These are phyloP conservation scores for Scedosporium minutisporum DNA, from an alignment of 2,329 filamentous ascomycete genomes.

Conservation along the genomic window DNA sequence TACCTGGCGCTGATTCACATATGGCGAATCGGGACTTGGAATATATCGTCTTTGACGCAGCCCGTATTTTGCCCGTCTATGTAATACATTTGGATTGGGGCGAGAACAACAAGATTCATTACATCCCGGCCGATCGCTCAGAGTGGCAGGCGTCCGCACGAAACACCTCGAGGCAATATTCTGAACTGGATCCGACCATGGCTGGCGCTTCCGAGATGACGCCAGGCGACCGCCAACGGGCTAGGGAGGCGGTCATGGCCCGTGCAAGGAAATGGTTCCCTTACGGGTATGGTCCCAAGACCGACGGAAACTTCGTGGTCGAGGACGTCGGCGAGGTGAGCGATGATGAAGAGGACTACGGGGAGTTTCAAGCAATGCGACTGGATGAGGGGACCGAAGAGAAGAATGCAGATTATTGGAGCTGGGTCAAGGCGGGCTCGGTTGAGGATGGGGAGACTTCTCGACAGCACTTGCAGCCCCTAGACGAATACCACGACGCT, in stretches of 20 bases:
- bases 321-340: conserved; percentile 33
- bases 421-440: conserved; percentile 10
- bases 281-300: conserved; percentile 34
- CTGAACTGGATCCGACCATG: background rate
- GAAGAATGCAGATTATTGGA: conserved; percentile 8
- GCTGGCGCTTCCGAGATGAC: conserved; percentile 2
- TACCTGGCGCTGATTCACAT: conserved; percentile 24
- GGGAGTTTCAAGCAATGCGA: conserved; percentile 26
- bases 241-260: conserved; percentile 27
- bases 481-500: background rate
- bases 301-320: conserved; percentile 30
- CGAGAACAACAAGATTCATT: conserved; percentile 19
- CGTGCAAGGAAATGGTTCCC: conserved; percentile 35
- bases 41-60: conserved; percentile 33
- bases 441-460: background rate
- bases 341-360: conserved; percentile 32
- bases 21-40: conserved; percentile 26
- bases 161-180: background rate
- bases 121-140: conserved; percentile 9
- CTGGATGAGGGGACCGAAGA: background rate
- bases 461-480: background rate
- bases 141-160: conserved; percentile 2
- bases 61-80: conserved; percentile 33
- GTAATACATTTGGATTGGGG: conserved; percentile 34
- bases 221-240: conserved; percentile 25